These are phyloP conservation scores for Cenchrus purpureus DNA, from an alignment of 176 grass and related monocot species.

Conservation along the genomic window DNA sequence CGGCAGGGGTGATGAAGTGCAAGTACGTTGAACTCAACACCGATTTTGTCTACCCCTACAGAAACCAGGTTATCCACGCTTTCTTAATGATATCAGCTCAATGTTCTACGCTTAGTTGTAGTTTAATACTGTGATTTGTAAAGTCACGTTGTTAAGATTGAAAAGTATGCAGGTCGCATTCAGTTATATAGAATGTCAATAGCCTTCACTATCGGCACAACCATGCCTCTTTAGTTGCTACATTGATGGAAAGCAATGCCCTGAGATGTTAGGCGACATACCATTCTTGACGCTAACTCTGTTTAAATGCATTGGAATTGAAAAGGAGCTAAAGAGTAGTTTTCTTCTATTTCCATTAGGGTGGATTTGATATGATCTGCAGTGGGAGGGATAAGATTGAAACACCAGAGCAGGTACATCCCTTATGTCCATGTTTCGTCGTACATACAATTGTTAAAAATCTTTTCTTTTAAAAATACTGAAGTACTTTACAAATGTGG, in stretches of 20 bases:
- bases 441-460: conserved; percentile 6
- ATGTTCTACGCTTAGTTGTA: background rate
- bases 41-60: conserved; percentile 92
- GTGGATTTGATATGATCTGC: conserved; percentile 99
- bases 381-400: conserved; percentile 99
- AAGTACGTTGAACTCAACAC: conserved; percentile 82
- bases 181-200: background rate
- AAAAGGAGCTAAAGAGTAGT: background rate
- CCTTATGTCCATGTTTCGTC: background rate
- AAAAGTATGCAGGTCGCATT: background rate
- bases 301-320: background rate
- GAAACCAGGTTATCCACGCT: conserved; percentile 72
- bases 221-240: background rate
- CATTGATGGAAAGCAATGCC: background rate
- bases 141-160: background rate
- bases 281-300: background rate
- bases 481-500: conserved; percentile 9
- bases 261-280: background rate
- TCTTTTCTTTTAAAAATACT: background rate
- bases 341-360: conserved; percentile 48
- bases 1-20: conserved; percentile 93
- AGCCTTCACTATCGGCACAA: background rate
- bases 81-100: background rate
- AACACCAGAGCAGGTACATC: conserved; percentile 88
- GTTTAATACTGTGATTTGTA: background rate